These are phyloP conservation scores for Zygoascus bituminiphila DNA, from an alignment of 805 yeast species.

Conservation along the genomic window DNA sequence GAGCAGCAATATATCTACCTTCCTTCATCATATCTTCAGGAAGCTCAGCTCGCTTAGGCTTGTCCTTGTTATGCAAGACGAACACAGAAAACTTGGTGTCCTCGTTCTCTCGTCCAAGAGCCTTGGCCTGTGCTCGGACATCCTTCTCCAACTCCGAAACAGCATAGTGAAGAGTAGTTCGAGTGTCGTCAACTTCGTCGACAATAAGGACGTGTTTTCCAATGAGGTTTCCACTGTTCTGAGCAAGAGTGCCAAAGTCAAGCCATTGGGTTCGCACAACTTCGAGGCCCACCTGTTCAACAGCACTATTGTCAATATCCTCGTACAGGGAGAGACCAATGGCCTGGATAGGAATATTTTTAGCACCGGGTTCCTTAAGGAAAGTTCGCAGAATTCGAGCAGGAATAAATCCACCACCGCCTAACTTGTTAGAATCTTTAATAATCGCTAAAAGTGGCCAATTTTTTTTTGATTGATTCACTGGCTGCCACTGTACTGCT, in stretches of 20 bases:
- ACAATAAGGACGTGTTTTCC: constrained; percentile 78
- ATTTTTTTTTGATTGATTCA: background rate
- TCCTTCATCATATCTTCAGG: constrained; percentile 53
- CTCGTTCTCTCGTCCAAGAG: constrained; percentile 50
- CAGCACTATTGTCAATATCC: constrained; percentile 47
- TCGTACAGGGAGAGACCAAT: constrained; percentile 88
- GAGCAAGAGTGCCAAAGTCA: constrained; percentile 63
- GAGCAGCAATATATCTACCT: constrained; percentile 65
- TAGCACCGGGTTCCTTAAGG: constrained; percentile 76
- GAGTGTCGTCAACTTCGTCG: constrained; percentile 88
- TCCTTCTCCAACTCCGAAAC: constrained; percentile 65
- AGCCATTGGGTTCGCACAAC: constrained; percentile 88
- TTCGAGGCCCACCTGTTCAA: constrained; percentile 59
- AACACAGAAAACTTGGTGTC: constrained; percentile 64
- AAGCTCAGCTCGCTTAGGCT: constrained; percentile 69
- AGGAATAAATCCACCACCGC: constrained; percentile 95
- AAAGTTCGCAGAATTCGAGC: constrained; percentile 94
- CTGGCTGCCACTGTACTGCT: constrained; percentile 1
- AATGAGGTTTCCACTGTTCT: constrained; percentile 65
- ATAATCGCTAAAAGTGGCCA: no score
- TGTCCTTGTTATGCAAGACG: constrained; percentile 77
- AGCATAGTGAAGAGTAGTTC: constrained; percentile 84
- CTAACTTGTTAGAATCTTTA: constrained; percentile 11
- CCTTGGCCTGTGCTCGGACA: constrained; percentile 50
- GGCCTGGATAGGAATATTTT: constrained; percentile 90